Conservation (phyloP, 2,329 filamentous ascomycete species). For the Pseudodiploospora longispora region DNA sequence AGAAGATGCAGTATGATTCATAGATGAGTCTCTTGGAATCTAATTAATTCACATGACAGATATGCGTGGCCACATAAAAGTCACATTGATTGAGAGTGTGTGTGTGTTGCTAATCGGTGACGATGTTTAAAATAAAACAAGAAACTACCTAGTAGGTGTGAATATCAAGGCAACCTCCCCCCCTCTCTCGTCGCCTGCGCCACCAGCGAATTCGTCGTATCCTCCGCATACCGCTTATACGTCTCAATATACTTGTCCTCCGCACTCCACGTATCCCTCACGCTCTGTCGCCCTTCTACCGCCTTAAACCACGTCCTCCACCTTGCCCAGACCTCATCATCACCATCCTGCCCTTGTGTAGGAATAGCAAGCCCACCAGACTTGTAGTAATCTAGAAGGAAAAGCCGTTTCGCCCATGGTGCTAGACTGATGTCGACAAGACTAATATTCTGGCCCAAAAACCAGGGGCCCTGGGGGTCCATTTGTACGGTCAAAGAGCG, state of each 20-base stretch:
- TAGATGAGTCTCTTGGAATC: no score
- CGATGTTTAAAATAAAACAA: no score
- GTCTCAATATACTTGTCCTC: constrained; percentile 58
- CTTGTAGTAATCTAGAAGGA: constrained; percentile 71
- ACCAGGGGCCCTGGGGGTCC: constrained; percentile 51
- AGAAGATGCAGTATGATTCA: no score
- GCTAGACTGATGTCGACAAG: constrained; percentile 64
- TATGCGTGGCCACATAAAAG: no score
- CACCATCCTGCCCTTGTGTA: constrained; percentile 37
- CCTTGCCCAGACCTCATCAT: constrained; percentile 48
- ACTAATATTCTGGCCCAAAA: constrained; percentile 54
- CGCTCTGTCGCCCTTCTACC: constrained; percentile 50
- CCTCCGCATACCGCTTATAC: constrained; percentile 60
- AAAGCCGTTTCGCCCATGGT: constrained; percentile 65
- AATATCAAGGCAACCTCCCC: constrained; percentile 52
- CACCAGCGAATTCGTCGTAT: constrained; percentile 53
- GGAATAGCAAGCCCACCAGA: constrained; percentile 42
- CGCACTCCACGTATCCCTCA: constrained; percentile 61
- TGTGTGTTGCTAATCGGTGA: no score
- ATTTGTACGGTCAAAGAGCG: constrained; percentile 56
- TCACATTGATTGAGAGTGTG: no score
- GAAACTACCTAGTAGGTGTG: no score
- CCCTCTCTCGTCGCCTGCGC: constrained; percentile 57
- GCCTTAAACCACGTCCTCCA: constrained; percentile 59
- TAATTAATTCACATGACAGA: no score